Evolutionary conservation across 345 rosid genomes (phyloP), one percentile per base, ranked within the genome.

Genomic region (Bretschneidera sinensis): DNA sequence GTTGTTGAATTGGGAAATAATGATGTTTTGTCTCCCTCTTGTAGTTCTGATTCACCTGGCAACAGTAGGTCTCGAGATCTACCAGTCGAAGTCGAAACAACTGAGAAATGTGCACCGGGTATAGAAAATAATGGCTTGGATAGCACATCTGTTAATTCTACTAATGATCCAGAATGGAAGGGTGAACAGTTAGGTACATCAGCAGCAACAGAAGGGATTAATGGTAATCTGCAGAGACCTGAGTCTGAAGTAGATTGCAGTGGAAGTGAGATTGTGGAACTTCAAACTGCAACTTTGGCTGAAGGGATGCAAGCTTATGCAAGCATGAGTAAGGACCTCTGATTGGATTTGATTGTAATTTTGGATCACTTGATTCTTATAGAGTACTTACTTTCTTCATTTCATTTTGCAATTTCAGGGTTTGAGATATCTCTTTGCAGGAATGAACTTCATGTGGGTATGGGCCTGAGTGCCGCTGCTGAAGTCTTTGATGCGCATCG

Each of bases 381-480:
- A 21, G 62, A 57, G 48, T 64, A 51, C 62, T 68, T 60, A 34
- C 43, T n/a, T 49, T 76, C 43, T 55, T 22, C 67, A 17, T 33
- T 53, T 67, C 25, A 18, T 62, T 47, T 31, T 57, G 18, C 61
- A 33, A 61, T 66, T 79, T 63, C 81, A 91, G 98, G 81, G 54
- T 74, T 86, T 79, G 92, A 83, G 80, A 74, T 91, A 73, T 91
- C 98, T 60, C 81, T 91, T 21, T 91, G 98, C 76, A 82, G 85
- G 62, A 78, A 80, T 71, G 92, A 86, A 74, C 85, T 91, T 57
- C 73, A 31, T 55, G 66, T 73, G 22, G 90, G 95, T 48, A 91
- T 91, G 89, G 95, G 98, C 59, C 78, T 60, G 22, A 71, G 65
- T 24, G 90, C 98, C 50, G 95, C 98, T 19, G 84, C 96, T 63